Percentiles rank a stretch among this genome's conserved stretches.
phyloP scores from a whole-genome alignment of 1,284 basidiomycete species.

The Fistulinella cinereoalba region DNA sequence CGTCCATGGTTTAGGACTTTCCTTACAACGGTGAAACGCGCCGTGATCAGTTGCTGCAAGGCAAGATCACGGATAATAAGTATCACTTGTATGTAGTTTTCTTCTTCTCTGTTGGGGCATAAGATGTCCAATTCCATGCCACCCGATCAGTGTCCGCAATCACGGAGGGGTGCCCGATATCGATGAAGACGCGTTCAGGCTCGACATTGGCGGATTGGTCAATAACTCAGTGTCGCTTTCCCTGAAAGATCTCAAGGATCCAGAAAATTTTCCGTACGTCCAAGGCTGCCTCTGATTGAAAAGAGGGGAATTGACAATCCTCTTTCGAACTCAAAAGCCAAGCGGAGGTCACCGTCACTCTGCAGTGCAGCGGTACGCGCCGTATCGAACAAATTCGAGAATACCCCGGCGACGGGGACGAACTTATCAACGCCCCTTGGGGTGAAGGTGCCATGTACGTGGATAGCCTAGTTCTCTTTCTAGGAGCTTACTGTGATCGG shows the following conservation, averaged over 20 bases:
- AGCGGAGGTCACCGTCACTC: conserved; percentile 48
- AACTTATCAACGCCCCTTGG: conserved; percentile 55
- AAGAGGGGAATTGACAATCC: background rate
- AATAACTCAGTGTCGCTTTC: conserved; percentile 10
- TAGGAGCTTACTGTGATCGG: background rate
- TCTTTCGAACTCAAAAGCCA: conserved; percentile 33
- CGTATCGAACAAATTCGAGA: conserved; percentile 52
- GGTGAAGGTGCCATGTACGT: conserved; percentile 58
- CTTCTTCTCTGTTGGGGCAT: too few relatives aligned
- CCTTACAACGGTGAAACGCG: conserved; percentile 18
- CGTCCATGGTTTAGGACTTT: conserved; percentile 8
- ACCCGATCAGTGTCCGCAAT: conserved; percentile 9
- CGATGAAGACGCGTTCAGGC: conserved; percentile 12
- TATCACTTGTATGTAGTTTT: conserved; percentile 15
- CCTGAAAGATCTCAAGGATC: conserved; percentile 16
- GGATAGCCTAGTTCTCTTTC: conserved; percentile 7
- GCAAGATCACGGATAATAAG: conserved; percentile 17
- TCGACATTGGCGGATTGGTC: conserved; percentile 16
- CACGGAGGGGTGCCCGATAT: conserved; percentile 18
- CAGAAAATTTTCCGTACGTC: conserved; percentile 15
- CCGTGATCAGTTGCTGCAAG: conserved; percentile 10
- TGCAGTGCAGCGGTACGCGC: conserved; percentile 55
- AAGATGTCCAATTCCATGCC: background rate
- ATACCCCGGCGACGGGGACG: conserved; percentile 59
- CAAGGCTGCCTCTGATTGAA: background rate